Percentiles rank a stretch among this genome's conserved stretches.
phyloP scores from a whole-genome alignment of 345 rosid species.

The Ceriops zippeliana region DNA sequence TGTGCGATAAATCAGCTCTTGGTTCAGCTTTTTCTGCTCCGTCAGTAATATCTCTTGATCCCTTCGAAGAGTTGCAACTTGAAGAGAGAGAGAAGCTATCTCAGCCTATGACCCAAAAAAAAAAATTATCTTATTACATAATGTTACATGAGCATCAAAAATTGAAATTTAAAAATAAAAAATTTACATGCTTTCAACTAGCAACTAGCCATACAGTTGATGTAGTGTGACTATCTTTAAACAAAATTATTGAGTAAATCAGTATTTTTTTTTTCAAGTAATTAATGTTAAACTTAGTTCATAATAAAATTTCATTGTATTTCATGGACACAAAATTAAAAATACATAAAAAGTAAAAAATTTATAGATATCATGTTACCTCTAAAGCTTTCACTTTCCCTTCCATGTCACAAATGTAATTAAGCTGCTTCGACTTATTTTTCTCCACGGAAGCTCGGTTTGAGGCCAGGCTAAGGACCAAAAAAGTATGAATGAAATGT shows the following conservation, averaged over 20 bases:
- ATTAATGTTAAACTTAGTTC: too few species aligned
- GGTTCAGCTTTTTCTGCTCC: constrained; percentile 15
- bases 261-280: too few species aligned
- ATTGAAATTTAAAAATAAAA: too few species aligned
- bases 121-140: too few species aligned
- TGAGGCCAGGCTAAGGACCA: constrained; percentile 12
- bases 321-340: too few species aligned
- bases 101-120: constrained; percentile 3
- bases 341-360: neutral
- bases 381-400: constrained; percentile 22
- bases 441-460: constrained; percentile 19
- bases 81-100: constrained; percentile 20
- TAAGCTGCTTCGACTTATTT: constrained; percentile 15
- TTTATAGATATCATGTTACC: constrained; percentile 15
- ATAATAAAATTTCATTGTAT: too few species aligned
- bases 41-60: neutral
- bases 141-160: too few species aligned
- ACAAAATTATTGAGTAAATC: too few species aligned
- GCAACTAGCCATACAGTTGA: too few species aligned
- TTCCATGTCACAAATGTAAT: constrained; percentile 27
- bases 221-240: too few species aligned
- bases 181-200: too few species aligned
- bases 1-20: constrained; percentile 5
- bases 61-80: constrained; percentile 11
- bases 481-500: neutral